Evolutionary conservation across 2,329 filamentous ascomycete species (phyloP), one percentile per base, ranked within the genome.

Genomic region (Hypoxylon sp.): DNA sequence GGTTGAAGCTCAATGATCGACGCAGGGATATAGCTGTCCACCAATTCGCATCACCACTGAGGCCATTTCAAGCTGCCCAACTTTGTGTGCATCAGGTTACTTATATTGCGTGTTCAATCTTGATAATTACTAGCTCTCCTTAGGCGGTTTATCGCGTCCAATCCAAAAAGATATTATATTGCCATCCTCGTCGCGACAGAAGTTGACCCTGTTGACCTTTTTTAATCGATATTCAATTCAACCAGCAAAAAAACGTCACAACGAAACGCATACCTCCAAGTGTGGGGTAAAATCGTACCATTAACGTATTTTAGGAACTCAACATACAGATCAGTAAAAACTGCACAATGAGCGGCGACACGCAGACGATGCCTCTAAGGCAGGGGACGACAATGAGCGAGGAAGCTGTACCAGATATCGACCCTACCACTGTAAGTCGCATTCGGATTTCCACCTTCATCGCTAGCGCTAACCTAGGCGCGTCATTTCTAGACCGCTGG

Each of bases 401-500:
- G n/a, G 87, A 89, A 63, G 87, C 86, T 43, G 79, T 89, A 45
- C 86, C 87, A 6, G 86, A 88, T 60, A 80, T 84, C 32, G 88
- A 90, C 68, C 87, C 88, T 57, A 84, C 81, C 70, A 87, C 81
- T 71, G 87, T 89, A 81, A 74, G 86, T 81, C 56, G 43, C 53
- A 38, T 23, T 51, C 19, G 49, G 9, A 17, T n/a, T 17, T 46
- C 32, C 19, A 50, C 25, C 36, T 56, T 46, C 38, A 60, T 64
- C 30, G 45, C 56, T 41, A 52, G 57, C 30, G 49, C 68, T 69
- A 50, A 69, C 46, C 41, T n/a, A 3, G 14, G 13, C 38, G 6
- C 53, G 25, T 49, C 13, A 45, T 19, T 23, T 57, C 19, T 71
- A 93, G 90, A 92, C 91, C 21, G 89, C 91, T n/a, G 90, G 87